phyloP scores from a whole-genome alignment of 495 filamentous ascomycete genomes.

The Aspergillus egyptiacus region DNA sequence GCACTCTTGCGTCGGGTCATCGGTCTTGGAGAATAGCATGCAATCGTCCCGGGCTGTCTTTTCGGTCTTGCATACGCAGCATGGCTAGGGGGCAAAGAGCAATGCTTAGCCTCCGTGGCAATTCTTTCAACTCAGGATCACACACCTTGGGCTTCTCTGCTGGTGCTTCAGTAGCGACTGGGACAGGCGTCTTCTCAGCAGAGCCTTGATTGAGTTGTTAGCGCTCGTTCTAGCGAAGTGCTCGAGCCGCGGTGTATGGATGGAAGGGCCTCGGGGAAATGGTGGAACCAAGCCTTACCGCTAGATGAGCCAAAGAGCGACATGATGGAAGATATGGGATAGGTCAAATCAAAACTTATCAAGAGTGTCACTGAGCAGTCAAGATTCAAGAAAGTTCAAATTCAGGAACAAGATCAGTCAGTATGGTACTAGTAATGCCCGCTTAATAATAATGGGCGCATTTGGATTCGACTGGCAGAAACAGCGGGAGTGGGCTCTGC shows the following conservation, averaged over 20 bases:
- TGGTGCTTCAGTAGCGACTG: constrained; percentile 22
- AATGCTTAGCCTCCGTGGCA: not conserved
- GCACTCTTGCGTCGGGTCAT: constrained; percentile 73
- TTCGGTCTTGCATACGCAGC: constrained; percentile 95
- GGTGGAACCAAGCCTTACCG: constrained; percentile 22
- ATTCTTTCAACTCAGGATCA: not conserved
- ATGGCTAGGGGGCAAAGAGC: constrained; percentile 54
- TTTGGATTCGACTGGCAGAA: constrained; percentile 5
- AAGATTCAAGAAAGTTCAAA: not conserved
- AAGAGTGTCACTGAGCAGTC: too few relatives aligned
- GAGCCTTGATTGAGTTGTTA: constrained; percentile 9
- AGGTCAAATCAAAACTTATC: too few relatives aligned
- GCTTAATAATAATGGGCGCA: constrained; percentile 28
- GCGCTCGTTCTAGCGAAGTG: not conserved
- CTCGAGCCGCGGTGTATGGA: too few relatives aligned
- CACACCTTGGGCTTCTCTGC: constrained; percentile 53
- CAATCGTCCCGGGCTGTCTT: constrained; percentile 92
- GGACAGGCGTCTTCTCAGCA: constrained; percentile 24
- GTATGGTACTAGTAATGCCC: too few relatives aligned
- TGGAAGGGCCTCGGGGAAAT: not conserved
- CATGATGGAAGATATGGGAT: constrained; percentile 24
- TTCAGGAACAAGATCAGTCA: too few relatives aligned
- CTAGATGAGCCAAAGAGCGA: constrained; percentile 38
- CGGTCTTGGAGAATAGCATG: constrained; percentile 87
- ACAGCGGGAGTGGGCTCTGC: constrained; percentile 20